Conservation (phyloP, 164 flowering plant genomes). For the Stephania yunnanensis region DNA sequence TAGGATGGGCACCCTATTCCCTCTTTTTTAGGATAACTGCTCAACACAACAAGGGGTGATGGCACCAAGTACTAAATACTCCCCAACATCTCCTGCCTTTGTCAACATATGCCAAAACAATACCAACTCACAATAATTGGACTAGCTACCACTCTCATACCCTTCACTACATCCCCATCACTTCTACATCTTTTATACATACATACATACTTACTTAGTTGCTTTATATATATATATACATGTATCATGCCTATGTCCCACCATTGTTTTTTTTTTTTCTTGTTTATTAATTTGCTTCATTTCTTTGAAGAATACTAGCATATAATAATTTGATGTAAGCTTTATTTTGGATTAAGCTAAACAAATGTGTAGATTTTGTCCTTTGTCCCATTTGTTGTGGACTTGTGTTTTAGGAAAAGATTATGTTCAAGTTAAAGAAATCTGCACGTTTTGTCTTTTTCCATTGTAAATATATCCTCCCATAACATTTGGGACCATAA, state of each 20-base stretch:
- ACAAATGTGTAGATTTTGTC: background rate
- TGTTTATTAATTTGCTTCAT: background rate
- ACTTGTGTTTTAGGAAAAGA: background rate
- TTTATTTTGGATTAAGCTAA: background rate
- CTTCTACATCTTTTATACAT: background rate
- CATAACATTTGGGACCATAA: background rate
- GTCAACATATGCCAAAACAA: slow-evolving; percentile 2
- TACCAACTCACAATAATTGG: background rate
- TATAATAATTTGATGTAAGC: background rate
- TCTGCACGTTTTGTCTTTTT: slow-evolving; percentile 1
- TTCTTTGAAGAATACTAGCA: too few species aligned
- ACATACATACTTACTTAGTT: background rate
- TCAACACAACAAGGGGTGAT: background rate
- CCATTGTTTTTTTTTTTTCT: background rate
- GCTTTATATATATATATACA: too few species aligned
- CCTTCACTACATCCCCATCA: background rate
- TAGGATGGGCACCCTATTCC: background rate
- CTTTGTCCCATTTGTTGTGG: background rate
- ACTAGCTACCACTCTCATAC: background rate
- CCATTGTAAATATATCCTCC: background rate
- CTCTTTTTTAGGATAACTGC: background rate
- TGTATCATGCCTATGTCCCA: background rate
- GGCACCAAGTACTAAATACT: background rate
- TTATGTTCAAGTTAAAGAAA: background rate
- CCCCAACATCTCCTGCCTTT: slow-evolving; percentile 5